Evolutionary conservation across 345 rosid genomes (phyloP), one percentile per base, ranked within the genome.

Genomic region (Eucalyptus polybractea): DNA sequence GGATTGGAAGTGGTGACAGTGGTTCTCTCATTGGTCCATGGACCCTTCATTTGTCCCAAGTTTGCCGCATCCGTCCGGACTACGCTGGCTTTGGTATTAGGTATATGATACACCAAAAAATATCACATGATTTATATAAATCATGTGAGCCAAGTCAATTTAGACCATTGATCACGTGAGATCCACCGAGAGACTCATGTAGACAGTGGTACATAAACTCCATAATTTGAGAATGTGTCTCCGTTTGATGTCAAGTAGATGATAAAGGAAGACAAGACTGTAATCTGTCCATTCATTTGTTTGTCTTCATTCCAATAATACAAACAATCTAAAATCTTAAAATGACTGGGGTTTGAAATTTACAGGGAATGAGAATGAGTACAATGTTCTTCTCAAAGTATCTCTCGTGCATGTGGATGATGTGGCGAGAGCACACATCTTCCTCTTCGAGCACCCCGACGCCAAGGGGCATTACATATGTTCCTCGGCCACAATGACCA

Each of bases 401-500:
- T 44, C 85, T 50, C 54, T 50, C 4, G 54, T 16, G 80, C 94
- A 92, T 47, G 88, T 88, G 10, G 95, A 94, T 65, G 94, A 93
- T 29, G 89, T 93, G 19, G 93, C 89, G 21, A 91, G 86, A 13
- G 94, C 94, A 56, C 93, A 92, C 86, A 94, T 94, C 21, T 93
- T 92, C 87, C 89, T 94, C 40, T 89, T 92, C 19, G 94, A 94
- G 51, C 31, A 87, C 67, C 87, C 92, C 4, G 29, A 90, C 13
- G 92, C 93, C 45, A 88, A 91, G 45, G 95, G 94, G 29, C 90
- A 94, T 42, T 90, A 94, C 58, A 89, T 87, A 72, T 94, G 94
- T 90, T 92, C 94, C 21, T 86, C 93, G 0, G n/a, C 88, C n/a
- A 50, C 2, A 3, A 5, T 91, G 8, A 90, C 92, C 12, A 88